phyloP scores from a whole-genome alignment of 1,284 basidiomycete genomes.

The Athelia psychrophila region DNA sequence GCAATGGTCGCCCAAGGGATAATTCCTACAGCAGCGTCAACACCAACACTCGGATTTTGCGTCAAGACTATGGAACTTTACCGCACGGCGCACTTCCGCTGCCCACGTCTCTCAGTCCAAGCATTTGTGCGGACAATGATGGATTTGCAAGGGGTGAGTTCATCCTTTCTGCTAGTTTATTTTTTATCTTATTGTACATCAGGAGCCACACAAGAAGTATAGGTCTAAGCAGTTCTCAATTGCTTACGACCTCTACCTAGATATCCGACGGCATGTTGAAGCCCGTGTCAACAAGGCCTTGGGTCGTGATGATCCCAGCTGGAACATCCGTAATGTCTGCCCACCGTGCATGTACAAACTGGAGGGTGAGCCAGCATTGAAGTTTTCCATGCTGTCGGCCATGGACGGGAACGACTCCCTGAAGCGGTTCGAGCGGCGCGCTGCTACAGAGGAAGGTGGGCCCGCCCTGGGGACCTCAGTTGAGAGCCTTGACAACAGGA shows the following conservation, averaged over 20 bases:
- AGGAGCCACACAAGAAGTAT: conserved; percentile 4
- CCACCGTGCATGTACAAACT: conserved; percentile 9
- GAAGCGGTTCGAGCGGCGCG: background rate
- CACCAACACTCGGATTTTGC: conserved; percentile 7
- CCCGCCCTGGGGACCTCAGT: background rate
- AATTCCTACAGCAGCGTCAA: conserved; percentile 7
- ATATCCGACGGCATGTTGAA: conserved; percentile 3
- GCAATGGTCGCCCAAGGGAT: conserved; percentile 8
- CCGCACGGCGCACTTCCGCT: conserved; percentile 5
- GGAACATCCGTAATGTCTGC: conserved; percentile 4
- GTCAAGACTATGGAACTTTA: conserved; percentile 10
- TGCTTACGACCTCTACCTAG: conserved; percentile 7
- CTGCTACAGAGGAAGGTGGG: background rate
- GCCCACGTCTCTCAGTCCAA: conserved; percentile 10
- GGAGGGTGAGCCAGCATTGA: background rate
- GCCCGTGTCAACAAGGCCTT: conserved; percentile 3
- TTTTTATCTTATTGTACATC: conserved; percentile 3
- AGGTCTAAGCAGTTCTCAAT: conserved; percentile 7
- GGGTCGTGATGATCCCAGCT: conserved; percentile 5
- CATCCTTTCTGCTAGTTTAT: conserved; percentile 10
- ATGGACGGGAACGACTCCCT: conserved; percentile 9
- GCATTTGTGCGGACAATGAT: conserved; percentile 10
- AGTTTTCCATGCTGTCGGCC: conserved; percentile 1
- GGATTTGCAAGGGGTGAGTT: conserved; percentile 10
- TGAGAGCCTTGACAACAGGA: conserved; percentile 1